A percentile compares a stretch with the other conserved stretches of the same genome.
Evolutionary conservation across 2,329 filamentous ascomycete genomes (phyloP).

Genomic region (Epichloe festucae): DNA sequence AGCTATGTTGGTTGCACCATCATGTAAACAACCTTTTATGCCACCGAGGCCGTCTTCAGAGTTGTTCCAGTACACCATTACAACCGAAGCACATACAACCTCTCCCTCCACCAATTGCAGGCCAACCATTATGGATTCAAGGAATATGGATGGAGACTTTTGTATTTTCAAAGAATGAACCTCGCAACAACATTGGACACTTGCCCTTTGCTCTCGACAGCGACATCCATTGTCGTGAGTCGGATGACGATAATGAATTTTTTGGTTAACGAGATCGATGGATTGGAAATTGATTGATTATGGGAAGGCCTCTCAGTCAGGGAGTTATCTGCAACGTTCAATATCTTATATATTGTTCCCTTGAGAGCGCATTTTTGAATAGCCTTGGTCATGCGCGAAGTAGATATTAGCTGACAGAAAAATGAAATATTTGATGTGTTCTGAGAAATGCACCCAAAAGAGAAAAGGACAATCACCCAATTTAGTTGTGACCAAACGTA

Average conservation of each 20-base stretch:
- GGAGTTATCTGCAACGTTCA: not conserved
- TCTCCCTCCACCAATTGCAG: not conserved
- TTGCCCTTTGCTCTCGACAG: not conserved
- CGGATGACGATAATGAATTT: not conserved
- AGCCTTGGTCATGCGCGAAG: not conserved
- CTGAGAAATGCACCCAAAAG: no score
- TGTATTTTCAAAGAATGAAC: not conserved
- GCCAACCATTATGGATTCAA: not conserved
- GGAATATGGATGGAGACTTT: not conserved
- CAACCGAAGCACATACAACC: not conserved
- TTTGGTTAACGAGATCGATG: not conserved
- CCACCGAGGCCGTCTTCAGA: not conserved
- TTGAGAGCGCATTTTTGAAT: not conserved
- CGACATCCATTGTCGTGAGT: not conserved
- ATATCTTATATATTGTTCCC: not conserved
- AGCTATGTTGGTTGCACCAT: constrained; percentile 15
- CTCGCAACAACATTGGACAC: not conserved
- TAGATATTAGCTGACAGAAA: not conserved
- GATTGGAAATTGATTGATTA: not conserved
- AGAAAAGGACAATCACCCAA: no score
- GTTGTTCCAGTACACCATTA: not conserved
- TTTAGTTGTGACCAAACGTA: no score
- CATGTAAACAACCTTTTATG: constrained; percentile 18
- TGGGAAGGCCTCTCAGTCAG: not conserved
- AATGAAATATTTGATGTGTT: not conserved